Evolutionary conservation across 768 basidiomycete species (phyloP).

Genomic region (Termitomyces sp.): DNA sequence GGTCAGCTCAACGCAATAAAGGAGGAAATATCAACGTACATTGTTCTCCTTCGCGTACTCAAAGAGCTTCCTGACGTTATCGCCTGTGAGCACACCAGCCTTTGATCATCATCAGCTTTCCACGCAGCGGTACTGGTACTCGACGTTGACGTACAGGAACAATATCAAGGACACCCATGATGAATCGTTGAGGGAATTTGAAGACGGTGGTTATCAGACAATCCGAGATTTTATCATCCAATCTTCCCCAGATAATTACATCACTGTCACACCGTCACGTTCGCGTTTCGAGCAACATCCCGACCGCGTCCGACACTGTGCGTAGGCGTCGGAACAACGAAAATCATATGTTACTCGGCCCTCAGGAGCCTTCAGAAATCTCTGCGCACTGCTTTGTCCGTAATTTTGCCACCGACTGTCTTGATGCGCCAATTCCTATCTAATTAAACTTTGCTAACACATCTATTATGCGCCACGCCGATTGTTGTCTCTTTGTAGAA

Average conservation of each 20-base stretch:
- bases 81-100: constrained; percentile 95
- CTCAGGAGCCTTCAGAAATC: not conserved
- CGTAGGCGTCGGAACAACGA: not conserved
- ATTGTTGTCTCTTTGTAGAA: not conserved
- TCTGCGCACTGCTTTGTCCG: no score
- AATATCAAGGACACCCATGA: constrained; percentile 79
- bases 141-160: constrained; percentile 58
- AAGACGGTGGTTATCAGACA: constrained; percentile 1
- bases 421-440: not conserved
- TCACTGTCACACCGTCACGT: constrained; percentile 3
- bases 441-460: not conserved
- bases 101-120: constrained; percentile 24
- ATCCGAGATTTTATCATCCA: not conserved
- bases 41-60: constrained; percentile 88
- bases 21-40: constrained; percentile 38
- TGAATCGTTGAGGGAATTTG: constrained; percentile 8
- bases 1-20: not conserved
- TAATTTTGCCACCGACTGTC: no score
- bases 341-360: not conserved
- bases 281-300: not conserved
- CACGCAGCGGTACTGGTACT: not conserved
- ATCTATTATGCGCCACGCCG: not conserved
- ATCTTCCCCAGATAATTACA: not conserved
- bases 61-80: constrained; percentile 92
- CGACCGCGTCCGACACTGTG: not conserved